A percentile compares a stretch with the other conserved stretches of the same genome.
Evolutionary conservation across 2,329 filamentous ascomycete genomes (phyloP).

Genomic region (Neofusicoccum ribis): DNA sequence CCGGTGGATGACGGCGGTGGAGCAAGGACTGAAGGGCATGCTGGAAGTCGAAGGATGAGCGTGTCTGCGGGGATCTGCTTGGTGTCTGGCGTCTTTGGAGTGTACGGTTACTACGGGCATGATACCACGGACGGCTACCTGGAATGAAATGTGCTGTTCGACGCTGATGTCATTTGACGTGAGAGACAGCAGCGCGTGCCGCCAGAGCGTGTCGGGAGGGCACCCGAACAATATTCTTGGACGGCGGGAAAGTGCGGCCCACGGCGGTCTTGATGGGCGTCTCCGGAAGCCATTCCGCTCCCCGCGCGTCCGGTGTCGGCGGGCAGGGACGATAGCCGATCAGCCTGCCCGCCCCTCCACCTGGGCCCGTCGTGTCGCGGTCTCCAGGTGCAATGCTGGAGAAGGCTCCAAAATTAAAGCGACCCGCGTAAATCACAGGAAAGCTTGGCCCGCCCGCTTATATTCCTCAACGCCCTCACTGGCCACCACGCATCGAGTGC

Average conservation of each 20-base stretch:
- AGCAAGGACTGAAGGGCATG: slow-evolving; percentile 62
- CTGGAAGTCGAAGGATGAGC: slow-evolving; percentile 45
- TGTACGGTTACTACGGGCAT: neutral
- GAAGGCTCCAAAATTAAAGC: neutral
- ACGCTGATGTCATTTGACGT: neutral
- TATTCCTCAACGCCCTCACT: neutral
- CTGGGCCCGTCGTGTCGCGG: neutral
- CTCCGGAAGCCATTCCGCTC: neutral
- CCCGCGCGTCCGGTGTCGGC: neutral
- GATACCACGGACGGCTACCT: slow-evolving; percentile 15
- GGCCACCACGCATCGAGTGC: neutral
- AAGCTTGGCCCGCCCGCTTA: slow-evolving; percentile 7
- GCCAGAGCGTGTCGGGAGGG: too few species aligned
- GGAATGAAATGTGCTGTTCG: neutral
- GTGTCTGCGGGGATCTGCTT: neutral
- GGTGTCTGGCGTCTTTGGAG: slow-evolving; percentile 1
- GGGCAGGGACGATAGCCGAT: neutral
- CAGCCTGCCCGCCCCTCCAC: neutral
- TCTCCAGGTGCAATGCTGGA: neutral
- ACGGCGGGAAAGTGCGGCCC: too few species aligned
- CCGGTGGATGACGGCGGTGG: slow-evolving; percentile 72
- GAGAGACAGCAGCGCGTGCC: too few species aligned
- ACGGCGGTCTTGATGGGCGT: neutral
- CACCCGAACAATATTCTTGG: neutral
- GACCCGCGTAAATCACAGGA: slow-evolving; percentile 4